Evolutionary conservation across 2,329 filamentous ascomycete genomes (phyloP).

Genomic region (Phaeomoniella chlamydospora): DNA sequence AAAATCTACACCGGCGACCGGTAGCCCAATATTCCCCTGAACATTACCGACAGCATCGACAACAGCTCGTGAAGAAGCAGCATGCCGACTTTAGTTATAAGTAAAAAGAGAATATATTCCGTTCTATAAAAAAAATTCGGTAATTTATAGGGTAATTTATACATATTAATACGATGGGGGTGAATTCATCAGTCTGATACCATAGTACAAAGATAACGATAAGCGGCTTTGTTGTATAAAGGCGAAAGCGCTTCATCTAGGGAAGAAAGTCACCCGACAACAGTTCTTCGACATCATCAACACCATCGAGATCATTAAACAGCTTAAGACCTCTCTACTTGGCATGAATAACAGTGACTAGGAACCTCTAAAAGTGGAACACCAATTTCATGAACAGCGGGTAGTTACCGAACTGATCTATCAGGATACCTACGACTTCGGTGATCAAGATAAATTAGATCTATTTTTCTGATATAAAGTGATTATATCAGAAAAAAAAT

Average conservation of each 20-base stretch:
- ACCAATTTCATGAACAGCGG: slow-evolving; percentile 3
- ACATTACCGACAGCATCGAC: slow-evolving; percentile 5
- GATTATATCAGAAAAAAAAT: slow-evolving; percentile 2
- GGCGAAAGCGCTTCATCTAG: slow-evolving; percentile 1
- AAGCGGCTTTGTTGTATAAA: slow-evolving; percentile 3
- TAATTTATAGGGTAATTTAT: neutral
- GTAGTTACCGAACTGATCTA: slow-evolving; percentile 3
- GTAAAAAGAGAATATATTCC: slow-evolving; percentile 3
- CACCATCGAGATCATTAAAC: slow-evolving; percentile 7
- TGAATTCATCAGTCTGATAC: slow-evolving; percentile 1
- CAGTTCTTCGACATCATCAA: slow-evolving; percentile 7
- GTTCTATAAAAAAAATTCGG: too few relatives aligned
- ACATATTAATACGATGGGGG: neutral
- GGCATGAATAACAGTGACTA: slow-evolving; percentile 6
- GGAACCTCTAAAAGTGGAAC: slow-evolving; percentile 4
- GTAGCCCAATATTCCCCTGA: slow-evolving; percentile 6
- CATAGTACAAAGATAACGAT: slow-evolving; percentile 2
- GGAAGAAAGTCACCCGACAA: slow-evolving; percentile 5
- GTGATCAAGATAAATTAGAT: slow-evolving; percentile 3
- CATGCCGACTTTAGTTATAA: slow-evolving; percentile 7
- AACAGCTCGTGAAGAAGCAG: slow-evolving; percentile 6
- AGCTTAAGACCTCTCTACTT: slow-evolving; percentile 5
- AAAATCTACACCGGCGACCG: slow-evolving; percentile 3
- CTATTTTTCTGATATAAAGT: slow-evolving; percentile 2
- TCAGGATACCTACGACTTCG: slow-evolving; percentile 2